A percentile compares a stretch with the other conserved stretches of the same genome.
phyloP scores from a whole-genome alignment of 192 early-diverging fungal species.

The Linnemannia exigua region DNA sequence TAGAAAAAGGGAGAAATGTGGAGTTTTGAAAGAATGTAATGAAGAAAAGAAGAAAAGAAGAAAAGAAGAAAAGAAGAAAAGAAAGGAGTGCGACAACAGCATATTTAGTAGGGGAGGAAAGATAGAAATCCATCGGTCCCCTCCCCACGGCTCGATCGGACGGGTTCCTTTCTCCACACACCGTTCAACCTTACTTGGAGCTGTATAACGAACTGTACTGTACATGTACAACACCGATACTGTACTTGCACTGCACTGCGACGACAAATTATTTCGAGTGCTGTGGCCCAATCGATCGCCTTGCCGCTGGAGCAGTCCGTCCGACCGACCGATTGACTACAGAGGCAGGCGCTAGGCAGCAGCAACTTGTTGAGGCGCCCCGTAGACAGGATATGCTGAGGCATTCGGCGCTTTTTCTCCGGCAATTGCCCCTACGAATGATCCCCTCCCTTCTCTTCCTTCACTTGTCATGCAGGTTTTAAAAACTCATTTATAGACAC shows the following conservation, averaged over 20 bases:
- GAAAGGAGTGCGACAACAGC: not conserved
- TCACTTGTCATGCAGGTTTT: not conserved
- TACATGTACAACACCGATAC: not conserved
- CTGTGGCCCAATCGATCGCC: constrained; percentile 31
- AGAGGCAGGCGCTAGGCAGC: not conserved
- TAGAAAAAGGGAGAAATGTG: not conserved
- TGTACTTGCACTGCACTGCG: not conserved
- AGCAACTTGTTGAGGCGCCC: not conserved
- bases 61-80: constrained; percentile 11
- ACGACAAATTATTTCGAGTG: not conserved
- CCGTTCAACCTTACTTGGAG: not conserved
- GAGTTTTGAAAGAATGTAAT: constrained; percentile 1
- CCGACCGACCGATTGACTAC: constrained; percentile 6
- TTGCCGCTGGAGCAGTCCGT: constrained; percentile 17
- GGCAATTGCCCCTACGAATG: not conserved
- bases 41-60: constrained; percentile 10
- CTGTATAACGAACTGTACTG: too few relatives aligned
- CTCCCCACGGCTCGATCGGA: too few relatives aligned
- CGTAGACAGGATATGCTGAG: not conserved
- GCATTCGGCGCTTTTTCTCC: not conserved
- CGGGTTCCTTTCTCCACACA: too few relatives aligned
- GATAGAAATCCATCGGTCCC: not conserved
- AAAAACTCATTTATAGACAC: not conserved
- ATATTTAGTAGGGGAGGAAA: not conserved
- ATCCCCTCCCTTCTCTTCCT: not conserved